Percentiles rank a stretch among this genome's conserved stretches.
Conservation (phyloP, 345 rosid species). For the Euphorbia tirucalli region DNA sequence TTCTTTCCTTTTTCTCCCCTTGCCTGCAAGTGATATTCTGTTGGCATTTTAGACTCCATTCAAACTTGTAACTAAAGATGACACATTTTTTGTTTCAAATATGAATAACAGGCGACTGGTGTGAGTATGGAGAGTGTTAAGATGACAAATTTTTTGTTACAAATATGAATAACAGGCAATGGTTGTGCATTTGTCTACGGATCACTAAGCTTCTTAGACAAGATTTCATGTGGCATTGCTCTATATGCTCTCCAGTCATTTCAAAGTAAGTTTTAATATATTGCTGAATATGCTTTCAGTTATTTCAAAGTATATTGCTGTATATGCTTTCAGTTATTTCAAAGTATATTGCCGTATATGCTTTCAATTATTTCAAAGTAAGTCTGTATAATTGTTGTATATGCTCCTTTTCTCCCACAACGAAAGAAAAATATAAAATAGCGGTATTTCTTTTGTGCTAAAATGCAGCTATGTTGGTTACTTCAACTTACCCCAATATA, state of each 20-base stretch:
- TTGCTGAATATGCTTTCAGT: conserved; percentile 34
- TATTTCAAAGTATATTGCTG: conserved; percentile 55
- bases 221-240: conserved; percentile 85
- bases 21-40: neutral
- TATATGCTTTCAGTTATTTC: conserved; percentile 51
- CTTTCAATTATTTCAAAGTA: conserved; percentile 74
- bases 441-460: neutral
- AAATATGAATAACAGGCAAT: conserved; percentile 63
- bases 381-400: conserved; percentile 33
- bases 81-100: neutral
- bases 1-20: neutral
- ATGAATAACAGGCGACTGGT: conserved; percentile 66
- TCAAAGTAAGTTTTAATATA: conserved; percentile 57
- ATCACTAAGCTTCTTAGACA: conserved; percentile 90
- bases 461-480: neutral
- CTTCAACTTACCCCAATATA: neutral
- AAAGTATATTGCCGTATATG: conserved; percentile 38
- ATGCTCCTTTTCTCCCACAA: neutral
- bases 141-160: too few species aligned
- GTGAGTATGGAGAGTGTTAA: conserved; percentile 88
- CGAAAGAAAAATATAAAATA: neutral
- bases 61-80: neutral
- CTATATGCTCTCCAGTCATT: conserved; percentile 78
- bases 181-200: conserved; percentile 98
- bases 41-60: too few species aligned